Evolutionary conservation across 148 eudicot genomes (phyloP), one percentile per base, ranked within the genome.

Genomic region (Dianthus caryophyllus): DNA sequence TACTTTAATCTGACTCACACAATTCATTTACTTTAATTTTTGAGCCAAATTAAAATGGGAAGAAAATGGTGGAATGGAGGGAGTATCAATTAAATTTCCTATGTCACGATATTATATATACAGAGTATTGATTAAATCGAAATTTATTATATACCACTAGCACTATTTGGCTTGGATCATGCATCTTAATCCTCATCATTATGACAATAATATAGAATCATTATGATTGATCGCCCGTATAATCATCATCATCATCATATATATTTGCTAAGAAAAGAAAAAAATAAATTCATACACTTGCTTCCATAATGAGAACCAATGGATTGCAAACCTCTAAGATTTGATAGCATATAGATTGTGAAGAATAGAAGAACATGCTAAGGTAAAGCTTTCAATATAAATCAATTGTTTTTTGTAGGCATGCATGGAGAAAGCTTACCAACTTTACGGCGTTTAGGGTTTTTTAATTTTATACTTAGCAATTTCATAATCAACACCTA

Each of bases 371-470:
- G 44, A 51, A 51, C 26, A 25, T 24, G 33, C 20, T 38, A 63
- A 62, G 52, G 66, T 49, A 2, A 61, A 70, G 30, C 50, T 39
- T 6, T 47, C 57, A 65, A 47, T 26, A 43, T 33, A 6, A 3
- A 58, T 26, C 51, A 67, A 71, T 38, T 52, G n/a, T n/a, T 52
- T n/a, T 53, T n/a, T 38, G 43, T 15, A 56, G 52, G 33, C 56
- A 38, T 38, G 33, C 56, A 38, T 38, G 57, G 64, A 54, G 61
- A 44, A 53, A 53, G 75, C 59, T 55, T 61, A 31, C 56, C 16
- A 16, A 46, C 75, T 72, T 72, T 72, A 29, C 64, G 75, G 75
- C 64, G 64, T 22, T 15, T 12, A 41, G 13, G 64, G 56, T 0
- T 27, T 53, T 20, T 46, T 24, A 15, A 14, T n/a, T n/a, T n/a